A percentile compares a stretch with the other conserved stretches of the same genome.
Evolutionary conservation across 73 alveolate genomes (phyloP).

Genomic region (Paramecium tetraurelia): DNA sequence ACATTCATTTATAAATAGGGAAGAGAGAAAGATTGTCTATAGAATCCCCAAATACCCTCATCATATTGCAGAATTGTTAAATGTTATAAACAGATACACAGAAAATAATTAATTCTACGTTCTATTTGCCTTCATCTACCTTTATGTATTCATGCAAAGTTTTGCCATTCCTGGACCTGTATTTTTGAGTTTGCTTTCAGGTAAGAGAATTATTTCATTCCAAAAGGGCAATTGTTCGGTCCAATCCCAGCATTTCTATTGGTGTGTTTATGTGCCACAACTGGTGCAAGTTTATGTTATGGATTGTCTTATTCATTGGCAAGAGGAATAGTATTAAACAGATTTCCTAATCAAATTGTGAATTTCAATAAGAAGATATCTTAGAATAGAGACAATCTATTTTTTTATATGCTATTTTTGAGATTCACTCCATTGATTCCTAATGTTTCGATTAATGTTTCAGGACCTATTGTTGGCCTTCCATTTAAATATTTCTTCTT

Average conservation of each 20-base stretch:
- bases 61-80: conserved; percentile 64
- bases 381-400: conserved; percentile 67
- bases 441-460: conserved; percentile 77
- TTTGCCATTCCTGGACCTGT: conserved; percentile 94
- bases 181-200: conserved; percentile 78
- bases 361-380: conserved; percentile 61
- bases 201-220: conserved; percentile 50
- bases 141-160: conserved; percentile 77
- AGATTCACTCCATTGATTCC: conserved; percentile 88
- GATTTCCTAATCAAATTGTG: conserved; percentile 63
- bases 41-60: conserved; percentile 74
- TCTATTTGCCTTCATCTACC: conserved; percentile 73
- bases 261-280: conserved; percentile 85
- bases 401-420: conserved; percentile 79
- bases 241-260: conserved; percentile 68
- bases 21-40: conserved; percentile 61
- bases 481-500: conserved; percentile 73
- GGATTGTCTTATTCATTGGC: conserved; percentile 75
- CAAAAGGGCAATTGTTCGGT: conserved; percentile 68
- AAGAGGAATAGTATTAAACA: conserved; percentile 70
- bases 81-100: conserved; percentile 66
- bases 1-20: neutral
- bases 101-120: conserved; percentile 67
- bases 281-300: conserved; percentile 82
- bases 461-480: conserved; percentile 78